phyloP scores from a whole-genome alignment of 1,284 basidiomycete genomes.

The Heterobasidion occidentale region DNA sequence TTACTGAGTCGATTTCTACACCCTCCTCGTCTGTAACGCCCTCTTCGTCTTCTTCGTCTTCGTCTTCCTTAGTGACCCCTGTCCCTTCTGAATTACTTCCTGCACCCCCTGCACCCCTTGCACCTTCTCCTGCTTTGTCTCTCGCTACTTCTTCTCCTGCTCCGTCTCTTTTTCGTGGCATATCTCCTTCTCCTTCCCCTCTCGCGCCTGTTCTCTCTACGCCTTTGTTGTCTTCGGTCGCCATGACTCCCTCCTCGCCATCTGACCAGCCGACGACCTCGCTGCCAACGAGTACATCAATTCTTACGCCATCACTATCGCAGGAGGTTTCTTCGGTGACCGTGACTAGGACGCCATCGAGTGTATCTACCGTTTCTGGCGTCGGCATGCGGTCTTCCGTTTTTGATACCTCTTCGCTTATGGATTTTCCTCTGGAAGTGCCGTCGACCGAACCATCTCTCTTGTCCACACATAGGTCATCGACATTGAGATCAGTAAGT shows the following conservation, averaged over 20 bases:
- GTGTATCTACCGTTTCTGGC: conserved; percentile 31
- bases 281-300: too few species aligned
- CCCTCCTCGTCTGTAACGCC: conserved; percentile 18
- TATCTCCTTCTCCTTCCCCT: too few species aligned
- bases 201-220: too few species aligned
- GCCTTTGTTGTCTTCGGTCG: too few species aligned
- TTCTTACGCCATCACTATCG: too few species aligned
- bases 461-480: conserved; percentile 29
- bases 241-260: too few species aligned
- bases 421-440: conserved; percentile 8
- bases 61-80: conserved; percentile 8
- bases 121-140: conserved; percentile 12
- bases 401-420: too few species aligned
- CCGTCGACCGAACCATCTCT: conserved; percentile 49
- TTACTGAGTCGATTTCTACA: conserved; percentile 26
- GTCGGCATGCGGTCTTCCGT: not conserved
- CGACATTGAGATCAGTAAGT: conserved; percentile 28
- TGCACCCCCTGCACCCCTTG: conserved; percentile 17
- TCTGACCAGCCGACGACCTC: too few species aligned
- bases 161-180: too few species aligned
- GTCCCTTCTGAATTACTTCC: conserved; percentile 3
- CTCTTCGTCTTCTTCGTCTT: conserved; percentile 13
- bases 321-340: conserved; percentile 10
- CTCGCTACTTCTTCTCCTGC: not conserved
- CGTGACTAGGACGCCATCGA: conserved; percentile 28